Base-by-base conservation (phyloP, 306 rosid genomes). In the Biancaea sappan region DNA sequence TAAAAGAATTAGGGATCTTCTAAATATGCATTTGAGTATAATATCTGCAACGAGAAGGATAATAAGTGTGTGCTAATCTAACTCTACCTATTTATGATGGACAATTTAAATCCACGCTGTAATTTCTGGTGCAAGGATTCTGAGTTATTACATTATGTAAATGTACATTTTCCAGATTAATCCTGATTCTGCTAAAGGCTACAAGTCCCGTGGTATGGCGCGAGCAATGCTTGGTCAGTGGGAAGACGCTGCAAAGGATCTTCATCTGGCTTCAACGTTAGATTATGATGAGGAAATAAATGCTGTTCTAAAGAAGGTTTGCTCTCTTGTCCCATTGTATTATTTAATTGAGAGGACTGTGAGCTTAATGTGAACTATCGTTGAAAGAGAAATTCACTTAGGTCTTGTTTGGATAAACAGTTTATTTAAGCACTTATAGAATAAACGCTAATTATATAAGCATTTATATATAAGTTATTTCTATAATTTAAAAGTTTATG, bases 161-260 rank as follows among this genome's bases (percentile, higher is more conserved):
- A 31, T 40, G 64, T 52, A 47, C 10, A 15, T 80, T 13, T 47
- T 66, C 35, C 86, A 92, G 96, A 92, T 92, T 62, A 92, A 92
- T 82, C 98, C 98, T 1, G 98, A 92, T 84, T 92, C 98, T 54
- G 98, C 98, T 24, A 92, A 90, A 85, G 98, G 98, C 44, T 86
- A 92, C 83, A 92, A 92, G 83, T 79, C 98, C 9, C 96, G 98
- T 29, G 98, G 98, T 62, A 81, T 92, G 5, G 98, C 98, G 19
- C 84, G 76, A 13, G 66, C 98, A 47, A 72, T 92, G 96, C 91
- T 92, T 47, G 98, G 98, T 59, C 90, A 84, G 21, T 92, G 98
- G 98, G 92, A 87, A 73, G 94, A 88, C 69, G 89, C 98, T 51
- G 98, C 92, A 12, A 90, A 92, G 84, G 98, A 92, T 84, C 98